Percentiles rank a stretch among this genome's conserved stretches.
Evolutionary conservation across 495 filamentous ascomycete species (phyloP).

Genomic region (Recurvomyces mirabilis): DNA sequence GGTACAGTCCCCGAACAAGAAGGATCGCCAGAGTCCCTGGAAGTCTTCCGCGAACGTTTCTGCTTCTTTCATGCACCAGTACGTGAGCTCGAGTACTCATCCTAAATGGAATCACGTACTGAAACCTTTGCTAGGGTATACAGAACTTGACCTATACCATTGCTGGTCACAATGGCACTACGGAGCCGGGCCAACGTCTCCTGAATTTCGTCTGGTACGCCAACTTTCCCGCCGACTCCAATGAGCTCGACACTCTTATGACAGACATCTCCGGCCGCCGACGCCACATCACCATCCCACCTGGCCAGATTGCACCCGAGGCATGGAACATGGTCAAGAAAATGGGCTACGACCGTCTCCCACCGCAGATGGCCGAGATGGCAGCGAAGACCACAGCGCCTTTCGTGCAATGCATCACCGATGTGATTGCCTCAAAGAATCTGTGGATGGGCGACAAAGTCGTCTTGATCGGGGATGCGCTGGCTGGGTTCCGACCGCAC

Average conservation of each 20-base stretch:
- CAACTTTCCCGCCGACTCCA: conserved; percentile 38
- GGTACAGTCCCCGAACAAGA: conserved; percentile 40
- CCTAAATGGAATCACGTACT: too few relatives aligned
- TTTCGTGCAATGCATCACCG: conserved; percentile 47
- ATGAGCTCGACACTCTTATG: conserved; percentile 40
- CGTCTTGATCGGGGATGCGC: conserved; percentile 45
- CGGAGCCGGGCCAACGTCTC: conserved; percentile 37
- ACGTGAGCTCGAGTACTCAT: too few relatives aligned
- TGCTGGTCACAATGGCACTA: conserved; percentile 38
- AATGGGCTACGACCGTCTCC: conserved; percentile 34
- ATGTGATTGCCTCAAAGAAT: conserved; percentile 36
- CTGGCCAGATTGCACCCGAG: conserved; percentile 34
- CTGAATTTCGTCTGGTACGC: conserved; percentile 50
- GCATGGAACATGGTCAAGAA: conserved; percentile 37
- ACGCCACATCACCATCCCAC: conserved; percentile 40
- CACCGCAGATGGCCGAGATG: conserved; percentile 44
- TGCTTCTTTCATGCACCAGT: conserved; percentile 37
- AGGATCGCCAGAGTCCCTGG: conserved; percentile 23
- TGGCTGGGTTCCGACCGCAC: conserved; percentile 47
- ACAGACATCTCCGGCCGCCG: conserved; percentile 39
- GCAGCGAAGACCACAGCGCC: conserved; percentile 38
- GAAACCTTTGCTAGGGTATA: too few relatives aligned
- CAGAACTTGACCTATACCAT: conserved; percentile 45
- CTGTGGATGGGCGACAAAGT: conserved; percentile 40
- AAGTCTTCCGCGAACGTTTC: conserved; percentile 30